phyloP scores from a whole-genome alignment of 495 filamentous ascomycete species.

The Xylaria flabelliformis region DNA sequence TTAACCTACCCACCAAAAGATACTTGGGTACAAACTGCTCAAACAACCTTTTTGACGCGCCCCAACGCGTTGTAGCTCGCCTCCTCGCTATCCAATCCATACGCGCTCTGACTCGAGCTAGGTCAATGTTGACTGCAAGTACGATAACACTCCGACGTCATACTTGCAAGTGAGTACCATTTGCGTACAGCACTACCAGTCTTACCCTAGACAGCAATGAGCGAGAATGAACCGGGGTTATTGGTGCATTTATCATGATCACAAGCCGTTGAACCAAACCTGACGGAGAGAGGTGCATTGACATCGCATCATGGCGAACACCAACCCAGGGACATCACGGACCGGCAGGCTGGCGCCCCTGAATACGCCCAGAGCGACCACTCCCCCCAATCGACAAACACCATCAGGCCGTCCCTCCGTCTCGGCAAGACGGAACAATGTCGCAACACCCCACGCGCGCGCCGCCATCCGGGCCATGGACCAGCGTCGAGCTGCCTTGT shows the following conservation, averaged over 20 bases:
- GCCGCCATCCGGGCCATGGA: constrained; percentile 71
- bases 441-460: constrained; percentile 70
- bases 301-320: constrained; percentile 34
- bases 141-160: neutral
- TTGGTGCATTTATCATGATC: neutral
- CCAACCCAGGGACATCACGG: constrained; percentile 12
- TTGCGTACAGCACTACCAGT: neutral
- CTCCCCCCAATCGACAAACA: constrained; percentile 47
- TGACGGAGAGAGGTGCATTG: constrained; percentile 3
- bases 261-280: neutral
- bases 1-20: neutral
- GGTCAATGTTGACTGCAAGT: constrained; percentile 10
- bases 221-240: neutral
- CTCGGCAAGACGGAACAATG: constrained; percentile 45
- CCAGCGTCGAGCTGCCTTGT: constrained; percentile 70
- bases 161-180: neutral
- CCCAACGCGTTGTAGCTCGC: neutral
- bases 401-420: constrained; percentile 44
- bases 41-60: constrained; percentile 5
- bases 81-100: neutral
- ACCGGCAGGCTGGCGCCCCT: constrained; percentile 25
- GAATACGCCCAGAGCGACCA: constrained; percentile 34
- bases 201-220: neutral
- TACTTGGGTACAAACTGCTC: neutral
- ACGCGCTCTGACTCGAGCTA: neutral